Percentiles rank a stretch among this genome's conserved stretches.
Conservation (phyloP, 805 yeast genomes). For the Zygosaccharomyces siamensis region DNA sequence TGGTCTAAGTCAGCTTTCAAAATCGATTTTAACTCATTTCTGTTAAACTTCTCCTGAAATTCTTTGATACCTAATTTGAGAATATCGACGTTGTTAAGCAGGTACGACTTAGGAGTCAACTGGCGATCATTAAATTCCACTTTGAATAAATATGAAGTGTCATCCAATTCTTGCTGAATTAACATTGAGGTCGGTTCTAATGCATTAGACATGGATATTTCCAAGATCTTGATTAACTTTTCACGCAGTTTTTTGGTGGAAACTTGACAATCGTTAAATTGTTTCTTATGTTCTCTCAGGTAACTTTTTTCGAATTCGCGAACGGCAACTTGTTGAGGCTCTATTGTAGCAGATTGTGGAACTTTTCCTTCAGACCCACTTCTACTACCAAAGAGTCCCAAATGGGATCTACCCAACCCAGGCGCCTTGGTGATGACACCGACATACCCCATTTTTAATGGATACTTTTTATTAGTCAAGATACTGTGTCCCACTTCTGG, state of each 20-base stretch:
- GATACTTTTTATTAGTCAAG: constrained; percentile 75
- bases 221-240: constrained; percentile 81
- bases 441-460: constrained; percentile 93
- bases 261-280: constrained; percentile 58
- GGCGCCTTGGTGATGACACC: constrained; percentile 94
- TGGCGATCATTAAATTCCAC: constrained; percentile 95
- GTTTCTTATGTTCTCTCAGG: constrained; percentile 59
- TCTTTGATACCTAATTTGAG: constrained; percentile 85
- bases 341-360: constrained; percentile 1
- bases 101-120: constrained; percentile 87
- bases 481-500: constrained; percentile 65
- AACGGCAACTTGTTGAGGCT: constrained; percentile 33
- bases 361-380: background rate
- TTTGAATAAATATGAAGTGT: constrained; percentile 84
- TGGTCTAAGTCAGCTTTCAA: constrained; percentile 85
- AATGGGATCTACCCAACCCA: constrained; percentile 17
- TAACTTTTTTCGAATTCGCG: constrained; percentile 64
- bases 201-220: constrained; percentile 84
- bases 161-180: constrained; percentile 89
- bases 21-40: constrained; percentile 74
- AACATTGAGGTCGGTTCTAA: constrained; percentile 81
- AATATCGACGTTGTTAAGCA: constrained; percentile 86
- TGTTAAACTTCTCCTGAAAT: constrained; percentile 72
- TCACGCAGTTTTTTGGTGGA: constrained; percentile 73
- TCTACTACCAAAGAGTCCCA: constrained; percentile 19